Percentiles rank a stretch among this genome's conserved stretches.
phyloP scores from a whole-genome alignment of 1,284 basidiomycete species.

The Tausonia pullulans region DNA sequence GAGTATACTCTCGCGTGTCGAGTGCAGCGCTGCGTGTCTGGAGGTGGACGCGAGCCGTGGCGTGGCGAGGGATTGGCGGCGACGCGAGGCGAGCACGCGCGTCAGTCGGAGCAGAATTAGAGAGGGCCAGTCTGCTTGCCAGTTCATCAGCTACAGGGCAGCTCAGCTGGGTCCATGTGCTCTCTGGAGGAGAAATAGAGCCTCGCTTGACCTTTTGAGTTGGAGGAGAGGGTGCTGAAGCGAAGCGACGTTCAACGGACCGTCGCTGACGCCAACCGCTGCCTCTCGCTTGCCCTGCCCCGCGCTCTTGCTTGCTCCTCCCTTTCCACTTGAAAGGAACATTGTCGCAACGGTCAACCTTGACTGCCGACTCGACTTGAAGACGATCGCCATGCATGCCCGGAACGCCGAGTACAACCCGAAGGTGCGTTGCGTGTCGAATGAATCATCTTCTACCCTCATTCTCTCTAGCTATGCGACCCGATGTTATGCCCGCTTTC shows the following conservation, averaged over 20 bases:
- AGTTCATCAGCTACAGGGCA: neutral
- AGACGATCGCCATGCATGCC: conserved; percentile 96
- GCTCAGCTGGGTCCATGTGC: neutral
- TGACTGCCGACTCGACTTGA: conserved; percentile 90
- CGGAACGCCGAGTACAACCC: conserved; percentile 99
- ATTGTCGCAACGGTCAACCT: conserved; percentile 99
- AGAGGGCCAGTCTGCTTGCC: neutral
- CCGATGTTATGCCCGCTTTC: neutral
- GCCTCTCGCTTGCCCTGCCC: neutral
- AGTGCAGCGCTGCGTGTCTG: neutral
- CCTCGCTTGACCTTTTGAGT: neutral
- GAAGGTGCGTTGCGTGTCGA: conserved; percentile 61
- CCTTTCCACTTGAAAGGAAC: conserved; percentile 45
- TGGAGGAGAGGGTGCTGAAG: neutral
- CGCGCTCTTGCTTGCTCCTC: conserved; percentile 12
- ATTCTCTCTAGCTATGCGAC: neutral
- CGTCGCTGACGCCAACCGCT: neutral
- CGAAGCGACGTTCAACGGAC: neutral
- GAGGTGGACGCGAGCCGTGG: neutral
- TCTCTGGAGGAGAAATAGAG: too few species aligned
- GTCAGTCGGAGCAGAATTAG: neutral
- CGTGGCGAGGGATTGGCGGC: neutral
- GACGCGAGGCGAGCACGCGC: neutral
- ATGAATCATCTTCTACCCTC: neutral
- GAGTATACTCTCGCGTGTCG: conserved; percentile 26